These are phyloP conservation scores for Coemansia sp. DNA, from an alignment of 192 early-diverging fungal genomes.

Conservation along the genomic window DNA sequence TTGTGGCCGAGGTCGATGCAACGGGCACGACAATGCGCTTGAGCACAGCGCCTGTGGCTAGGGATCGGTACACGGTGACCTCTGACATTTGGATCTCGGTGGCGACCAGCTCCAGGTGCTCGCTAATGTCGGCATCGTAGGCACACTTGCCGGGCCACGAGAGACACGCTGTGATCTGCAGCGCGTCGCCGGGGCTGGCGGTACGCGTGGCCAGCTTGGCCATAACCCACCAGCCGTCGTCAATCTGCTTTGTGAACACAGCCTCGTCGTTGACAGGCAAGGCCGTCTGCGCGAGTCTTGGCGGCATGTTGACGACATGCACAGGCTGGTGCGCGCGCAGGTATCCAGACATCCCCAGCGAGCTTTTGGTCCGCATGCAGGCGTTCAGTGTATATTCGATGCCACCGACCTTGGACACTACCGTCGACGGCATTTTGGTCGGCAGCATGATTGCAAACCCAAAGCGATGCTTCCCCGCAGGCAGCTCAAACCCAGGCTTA, in stretches of 20 bases:
- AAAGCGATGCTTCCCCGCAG: slow-evolving; percentile 21
- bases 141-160: slow-evolving; percentile 23
- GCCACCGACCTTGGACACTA: slow-evolving; percentile 31
- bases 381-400: slow-evolving; percentile 29
- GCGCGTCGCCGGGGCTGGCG: slow-evolving; percentile 16
- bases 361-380: slow-evolving; percentile 10
- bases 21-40: slow-evolving; percentile 9
- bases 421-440: slow-evolving; percentile 31
- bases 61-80: slow-evolving; percentile 25
- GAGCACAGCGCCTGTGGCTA: slow-evolving; percentile 12
- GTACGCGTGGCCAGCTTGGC: slow-evolving; percentile 28
- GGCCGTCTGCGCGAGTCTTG: slow-evolving; percentile 13
- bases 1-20: not conserved
- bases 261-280: slow-evolving; percentile 32
- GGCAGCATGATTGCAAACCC: slow-evolving; percentile 34
- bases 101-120: slow-evolving; percentile 7
- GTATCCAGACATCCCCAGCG: not conserved
- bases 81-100: slow-evolving; percentile 36
- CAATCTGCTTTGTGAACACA: slow-evolving; percentile 32
- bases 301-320: slow-evolving; percentile 33
- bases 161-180: slow-evolving; percentile 15
- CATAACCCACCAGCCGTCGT: slow-evolving; percentile 34
- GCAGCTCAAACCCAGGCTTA: slow-evolving; percentile 14
- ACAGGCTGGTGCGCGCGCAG: slow-evolving; percentile 11
- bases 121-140: slow-evolving; percentile 3